Base-by-base conservation (phyloP, 164 flowering plant species). In the Nymphaea colorata region DNA sequence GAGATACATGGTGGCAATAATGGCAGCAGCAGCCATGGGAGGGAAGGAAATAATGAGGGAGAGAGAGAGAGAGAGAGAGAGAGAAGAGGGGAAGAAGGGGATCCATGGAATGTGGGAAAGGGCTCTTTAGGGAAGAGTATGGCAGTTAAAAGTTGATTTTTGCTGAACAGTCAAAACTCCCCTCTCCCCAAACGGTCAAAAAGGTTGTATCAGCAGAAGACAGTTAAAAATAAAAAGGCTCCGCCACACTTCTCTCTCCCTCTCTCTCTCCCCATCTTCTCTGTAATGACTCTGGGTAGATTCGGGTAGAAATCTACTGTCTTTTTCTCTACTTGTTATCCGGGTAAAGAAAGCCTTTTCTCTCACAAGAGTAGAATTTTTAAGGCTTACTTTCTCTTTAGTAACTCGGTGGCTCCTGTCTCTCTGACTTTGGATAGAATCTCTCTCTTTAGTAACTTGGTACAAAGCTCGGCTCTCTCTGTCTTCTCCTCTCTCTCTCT, bases 1-100 rank as follows among this genome's bases (percentile, higher is more conserved):
- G 79, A 75, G 70, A 83, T 76, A 70, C 68, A 70, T 60, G 67
- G 73, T 55, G 61, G 74, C 80, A 79, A 78, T 76, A 71, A 81
- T 81, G 65, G 69, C 74, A 71, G 64, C 64, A 41, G 70, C 64
- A 73, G 55, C n/a, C 64, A 53, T 10, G 41, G 36, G 36, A 25
- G 36, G 36, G 36, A 25, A 25, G 36, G 36, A 25, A 25, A 25
- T 25, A 15, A 5, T 5, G 6, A 51, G 66, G 47, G 57, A 62
- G 61, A 18, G 16, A 41, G 53, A 66, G 4, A 65, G 66, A 6
- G 36, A 62, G 69, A 36, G 16, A 43, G n/a, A 44, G 44, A 60
- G 61, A 66, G 68, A 64, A 62, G 64, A 18, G 71, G 63, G 64
- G 64, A 74, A 6, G 61, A 16, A 65, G 65, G 62, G 72, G 71